Evolutionary conservation across 2,329 filamentous ascomycete genomes (phyloP).

Genomic region (Truncatella angustata): DNA sequence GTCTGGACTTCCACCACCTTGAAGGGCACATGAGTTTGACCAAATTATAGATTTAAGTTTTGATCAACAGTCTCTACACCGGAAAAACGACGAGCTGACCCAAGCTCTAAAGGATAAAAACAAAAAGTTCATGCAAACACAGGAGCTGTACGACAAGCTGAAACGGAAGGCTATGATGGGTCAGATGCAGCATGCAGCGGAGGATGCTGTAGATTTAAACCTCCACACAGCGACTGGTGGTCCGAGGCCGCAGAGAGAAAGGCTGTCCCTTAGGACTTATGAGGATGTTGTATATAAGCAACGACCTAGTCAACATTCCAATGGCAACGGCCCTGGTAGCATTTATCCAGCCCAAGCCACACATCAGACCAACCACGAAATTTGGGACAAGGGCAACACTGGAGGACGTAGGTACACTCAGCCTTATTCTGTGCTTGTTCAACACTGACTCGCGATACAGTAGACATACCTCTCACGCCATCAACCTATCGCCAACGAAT

Average conservation of each 20-base stretch:
- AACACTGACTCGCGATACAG: constrained; percentile 18
- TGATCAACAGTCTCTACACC: constrained; percentile 62
- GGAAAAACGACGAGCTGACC: constrained; percentile 71
- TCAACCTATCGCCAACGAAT: constrained; percentile 31
- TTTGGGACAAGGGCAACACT: no score
- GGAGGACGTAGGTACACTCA: no score
- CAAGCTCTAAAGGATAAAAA: constrained; percentile 68
- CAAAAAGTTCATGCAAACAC: constrained; percentile 65
- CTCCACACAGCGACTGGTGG: constrained; percentile 27
- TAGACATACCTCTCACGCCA: constrained; percentile 30
- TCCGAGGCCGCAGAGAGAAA: not conserved
- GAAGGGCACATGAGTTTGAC: not conserved
- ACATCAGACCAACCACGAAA: no score
- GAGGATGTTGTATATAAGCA: no score
- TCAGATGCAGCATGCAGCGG: constrained; percentile 54
- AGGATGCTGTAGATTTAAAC: constrained; percentile 44
- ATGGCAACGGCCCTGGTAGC: not conserved
- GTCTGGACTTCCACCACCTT: no score
- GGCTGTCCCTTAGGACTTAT: not conserved
- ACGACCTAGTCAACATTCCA: no score
- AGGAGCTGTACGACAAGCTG: constrained; percentile 62
- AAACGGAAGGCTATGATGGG: constrained; percentile 54
- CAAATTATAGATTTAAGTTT: constrained; percentile 46
- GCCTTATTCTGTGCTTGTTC: no score
- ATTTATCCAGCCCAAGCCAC: no score